These are phyloP conservation scores for Coprinopsis marcescibilis DNA, from an alignment of 768 basidiomycete genomes.

Conservation along the genomic window DNA sequence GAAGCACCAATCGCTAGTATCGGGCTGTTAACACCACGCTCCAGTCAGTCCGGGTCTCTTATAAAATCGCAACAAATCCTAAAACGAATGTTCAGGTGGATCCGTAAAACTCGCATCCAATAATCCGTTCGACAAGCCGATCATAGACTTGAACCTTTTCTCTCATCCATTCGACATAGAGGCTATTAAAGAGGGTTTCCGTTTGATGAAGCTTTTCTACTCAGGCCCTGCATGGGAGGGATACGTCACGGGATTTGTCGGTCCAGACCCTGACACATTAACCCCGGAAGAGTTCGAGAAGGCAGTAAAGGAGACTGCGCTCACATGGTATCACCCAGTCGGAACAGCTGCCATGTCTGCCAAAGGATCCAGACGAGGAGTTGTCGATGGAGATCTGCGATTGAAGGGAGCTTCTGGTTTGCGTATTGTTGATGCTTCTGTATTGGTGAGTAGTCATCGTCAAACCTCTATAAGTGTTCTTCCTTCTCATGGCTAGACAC, in stretches of 20 bases:
- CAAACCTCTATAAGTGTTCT: too few relatives aligned
- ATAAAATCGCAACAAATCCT: background rate
- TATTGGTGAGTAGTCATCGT: too few relatives aligned
- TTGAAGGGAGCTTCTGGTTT: conserved; percentile 16
- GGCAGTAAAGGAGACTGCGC: conserved; percentile 9
- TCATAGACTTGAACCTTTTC: conserved; percentile 11
- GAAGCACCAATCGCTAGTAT: conserved; percentile 18
- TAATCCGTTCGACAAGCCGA: conserved; percentile 10
- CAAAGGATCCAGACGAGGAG: conserved; percentile 16
- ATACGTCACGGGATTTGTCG: conserved; percentile 6
- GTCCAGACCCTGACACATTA: conserved; percentile 8
- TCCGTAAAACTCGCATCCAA: conserved; percentile 10
- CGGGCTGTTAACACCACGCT: conserved; percentile 22
- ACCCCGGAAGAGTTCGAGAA: conserved; percentile 12
- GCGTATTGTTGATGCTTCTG: background rate
- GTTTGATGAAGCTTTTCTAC: conserved; percentile 9
- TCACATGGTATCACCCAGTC: conserved; percentile 15
- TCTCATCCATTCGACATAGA: conserved; percentile 12
- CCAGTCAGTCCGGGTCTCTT: conserved; percentile 14
- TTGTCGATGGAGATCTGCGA: conserved; percentile 23
- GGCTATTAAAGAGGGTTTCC: conserved; percentile 8
- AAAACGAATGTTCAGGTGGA: conserved; percentile 2
- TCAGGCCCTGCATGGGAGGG: background rate
- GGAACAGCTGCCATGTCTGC: conserved; percentile 21
- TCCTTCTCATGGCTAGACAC: background rate